These are phyloP conservation scores for Sanchytrium tribonematis DNA, from an alignment of 371 early-diverging fungal species.

Conservation along the genomic window DNA sequence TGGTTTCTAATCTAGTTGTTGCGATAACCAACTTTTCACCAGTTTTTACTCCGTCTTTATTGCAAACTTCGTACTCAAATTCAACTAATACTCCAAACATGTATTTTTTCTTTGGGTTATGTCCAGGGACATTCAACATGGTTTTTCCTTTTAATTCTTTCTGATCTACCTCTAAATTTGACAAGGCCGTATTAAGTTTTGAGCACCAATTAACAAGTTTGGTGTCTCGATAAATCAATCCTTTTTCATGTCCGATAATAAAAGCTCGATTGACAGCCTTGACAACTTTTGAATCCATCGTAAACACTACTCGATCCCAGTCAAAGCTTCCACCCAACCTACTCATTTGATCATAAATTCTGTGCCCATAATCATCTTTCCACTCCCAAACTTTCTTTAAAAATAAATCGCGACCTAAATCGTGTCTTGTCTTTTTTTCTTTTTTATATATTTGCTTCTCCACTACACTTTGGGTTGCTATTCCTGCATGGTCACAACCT, in stretches of 20 bases:
- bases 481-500: constrained; percentile 99
- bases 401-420: constrained; percentile 77
- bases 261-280: constrained; percentile 85
- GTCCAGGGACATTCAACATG: constrained; percentile 57
- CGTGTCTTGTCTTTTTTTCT: constrained; percentile 52
- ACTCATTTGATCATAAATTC: constrained; percentile 71
- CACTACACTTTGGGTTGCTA: constrained; percentile 94
- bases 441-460: constrained; percentile 78
- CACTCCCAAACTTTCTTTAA: constrained; percentile 79
- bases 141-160: constrained; percentile 62
- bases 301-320: constrained; percentile 78
- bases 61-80: constrained; percentile 50
- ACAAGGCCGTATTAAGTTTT: constrained; percentile 79
- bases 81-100: constrained; percentile 92
- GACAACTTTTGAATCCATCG: constrained; percentile 62
- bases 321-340: constrained; percentile 84
- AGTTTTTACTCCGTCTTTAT: constrained; percentile 26
- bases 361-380: constrained; percentile 63
- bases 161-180: constrained; percentile 85
- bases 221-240: constrained; percentile 85
- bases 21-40: constrained; percentile 79
- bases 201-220: constrained; percentile 98
- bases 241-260: constrained; percentile 78
- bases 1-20: constrained; percentile 98
- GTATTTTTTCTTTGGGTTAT: constrained; percentile 64